Percentiles rank a stretch among this genome's conserved stretches.
phyloP scores from a whole-genome alignment of 306 rosid species.

The Castanea crenata region DNA sequence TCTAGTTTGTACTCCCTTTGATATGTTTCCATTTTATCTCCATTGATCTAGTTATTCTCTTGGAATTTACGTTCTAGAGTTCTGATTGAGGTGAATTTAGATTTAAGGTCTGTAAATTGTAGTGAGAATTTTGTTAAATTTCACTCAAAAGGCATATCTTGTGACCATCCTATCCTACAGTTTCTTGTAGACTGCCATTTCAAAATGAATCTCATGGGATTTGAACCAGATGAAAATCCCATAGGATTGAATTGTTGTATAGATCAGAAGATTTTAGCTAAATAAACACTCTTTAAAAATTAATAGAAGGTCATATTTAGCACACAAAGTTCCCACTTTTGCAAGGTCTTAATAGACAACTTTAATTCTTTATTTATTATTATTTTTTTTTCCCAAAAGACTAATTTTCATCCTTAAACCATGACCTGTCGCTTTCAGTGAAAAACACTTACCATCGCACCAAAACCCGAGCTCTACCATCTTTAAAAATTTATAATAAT shows the following conservation, averaged over 20 bases:
- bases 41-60: background rate
- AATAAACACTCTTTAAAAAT: background rate
- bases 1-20: background rate
- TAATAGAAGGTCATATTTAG: background rate
- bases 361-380: too few relatives aligned
- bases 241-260: background rate
- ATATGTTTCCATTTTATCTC: background rate
- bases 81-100: background rate
- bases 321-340: too few relatives aligned
- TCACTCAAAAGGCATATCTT: too few relatives aligned
- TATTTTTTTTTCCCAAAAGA: too few relatives aligned
- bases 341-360: too few relatives aligned
- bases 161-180: too few relatives aligned
- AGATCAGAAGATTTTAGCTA: background rate
- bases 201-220: background rate
- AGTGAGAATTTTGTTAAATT: too few relatives aligned
- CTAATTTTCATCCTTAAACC: too few relatives aligned
- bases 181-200: background rate
- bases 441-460: too few relatives aligned
- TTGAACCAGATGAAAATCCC: background rate
- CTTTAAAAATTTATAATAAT: background rate
- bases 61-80: background rate
- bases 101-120: background rate
- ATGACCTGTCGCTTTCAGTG: too few relatives aligned
- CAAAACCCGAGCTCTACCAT: background rate